Conservation (phyloP, 2,329 filamentous ascomycete genomes). For the Tricladium varicosporioides region DNA sequence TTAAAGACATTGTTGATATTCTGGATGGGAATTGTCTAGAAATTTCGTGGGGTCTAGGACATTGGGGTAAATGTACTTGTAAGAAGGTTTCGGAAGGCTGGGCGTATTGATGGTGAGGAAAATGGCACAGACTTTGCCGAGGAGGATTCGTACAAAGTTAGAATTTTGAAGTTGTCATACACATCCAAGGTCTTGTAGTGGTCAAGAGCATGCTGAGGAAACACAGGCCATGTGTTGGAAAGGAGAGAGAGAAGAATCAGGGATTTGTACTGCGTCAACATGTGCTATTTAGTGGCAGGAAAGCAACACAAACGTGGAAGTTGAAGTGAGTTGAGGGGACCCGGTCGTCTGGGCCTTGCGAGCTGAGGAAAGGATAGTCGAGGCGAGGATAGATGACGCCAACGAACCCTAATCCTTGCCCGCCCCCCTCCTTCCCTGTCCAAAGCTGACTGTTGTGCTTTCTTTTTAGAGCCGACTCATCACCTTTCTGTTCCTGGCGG, state of each 20-base stretch:
- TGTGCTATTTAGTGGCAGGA: too few relatives aligned
- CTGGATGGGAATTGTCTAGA: slow-evolving; percentile 4
- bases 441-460: neutral
- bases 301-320: neutral
- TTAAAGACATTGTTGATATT: slow-evolving; percentile 54
- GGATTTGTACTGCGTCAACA: neutral
- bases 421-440: neutral
- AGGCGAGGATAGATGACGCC: neutral
- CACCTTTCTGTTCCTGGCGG: too few relatives aligned
- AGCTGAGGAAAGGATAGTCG: neutral
- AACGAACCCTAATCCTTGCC: neutral
- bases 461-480: too few relatives aligned
- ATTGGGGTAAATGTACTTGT: neutral
- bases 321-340: neutral
- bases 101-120: neutral
- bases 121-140: neutral
- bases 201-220: neutral
- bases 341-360: neutral
- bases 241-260: neutral
- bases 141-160: neutral
- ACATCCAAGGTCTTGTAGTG: neutral
- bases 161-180: neutral
- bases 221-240: neutral
- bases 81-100: neutral
- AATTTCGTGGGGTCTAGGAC: neutral